These are phyloP conservation scores for Eucalyptus coolabah DNA, from an alignment of 345 rosid genomes.

Conservation along the genomic window DNA sequence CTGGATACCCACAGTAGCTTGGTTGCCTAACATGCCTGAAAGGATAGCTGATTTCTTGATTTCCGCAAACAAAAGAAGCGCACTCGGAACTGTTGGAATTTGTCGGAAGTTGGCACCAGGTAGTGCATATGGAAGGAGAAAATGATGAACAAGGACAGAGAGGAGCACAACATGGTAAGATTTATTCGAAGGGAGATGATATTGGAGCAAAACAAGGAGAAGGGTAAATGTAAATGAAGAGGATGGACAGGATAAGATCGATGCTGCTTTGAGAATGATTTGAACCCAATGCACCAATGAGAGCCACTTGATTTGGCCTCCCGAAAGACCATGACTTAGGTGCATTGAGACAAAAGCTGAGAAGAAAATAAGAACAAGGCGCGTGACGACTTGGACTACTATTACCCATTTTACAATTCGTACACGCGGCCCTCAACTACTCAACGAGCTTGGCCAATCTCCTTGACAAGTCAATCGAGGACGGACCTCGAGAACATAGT, in stretches of 20 bases:
- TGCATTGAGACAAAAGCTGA: no score
- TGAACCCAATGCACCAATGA: not conserved
- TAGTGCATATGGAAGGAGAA: no score
- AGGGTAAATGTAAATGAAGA: not conserved
- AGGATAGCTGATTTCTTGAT: no score
- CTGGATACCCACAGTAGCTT: no score
- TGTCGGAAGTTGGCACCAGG: accelerated
- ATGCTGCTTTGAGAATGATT: not conserved
- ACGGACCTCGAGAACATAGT: not conserved
- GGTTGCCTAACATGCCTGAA: no score
- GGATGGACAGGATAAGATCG: not conserved
- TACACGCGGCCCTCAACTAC: no score
- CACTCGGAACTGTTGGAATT: accelerated
- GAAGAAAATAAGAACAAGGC: no score
- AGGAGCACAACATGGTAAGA: accelerated
- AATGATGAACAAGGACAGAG: accelerated
- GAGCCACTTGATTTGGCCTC: not conserved
- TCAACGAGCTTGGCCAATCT: not conserved
- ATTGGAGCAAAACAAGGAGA: not conserved
- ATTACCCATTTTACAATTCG: no score
- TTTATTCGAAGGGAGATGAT: not conserved
- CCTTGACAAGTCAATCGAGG: not conserved
- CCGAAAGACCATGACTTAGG: no score
- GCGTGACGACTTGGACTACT: no score
- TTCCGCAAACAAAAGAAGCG: no score